Conservation (phyloP, 129 eudicot species). For the Sambucus nigra region DNA sequence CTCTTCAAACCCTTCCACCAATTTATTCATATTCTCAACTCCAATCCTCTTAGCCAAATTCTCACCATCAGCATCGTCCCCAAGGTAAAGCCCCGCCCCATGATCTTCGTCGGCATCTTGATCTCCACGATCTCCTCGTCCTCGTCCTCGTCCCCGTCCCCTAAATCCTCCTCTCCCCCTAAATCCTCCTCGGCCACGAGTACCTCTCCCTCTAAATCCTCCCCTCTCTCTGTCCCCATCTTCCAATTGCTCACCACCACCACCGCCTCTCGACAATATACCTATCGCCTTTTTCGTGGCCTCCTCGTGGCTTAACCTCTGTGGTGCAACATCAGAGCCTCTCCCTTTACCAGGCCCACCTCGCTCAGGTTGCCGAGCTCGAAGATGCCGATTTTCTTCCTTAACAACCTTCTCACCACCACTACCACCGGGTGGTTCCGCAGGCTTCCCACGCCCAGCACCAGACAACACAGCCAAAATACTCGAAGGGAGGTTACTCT, state of each 20-base stretch:
- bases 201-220: conserved; percentile 1
- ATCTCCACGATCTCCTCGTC: conserved; percentile 13
- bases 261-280: conserved; percentile 36
- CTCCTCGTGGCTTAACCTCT: conserved; percentile 43
- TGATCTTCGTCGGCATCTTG: conserved; percentile 24
- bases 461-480: conserved; percentile 29
- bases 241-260: conserved; percentile 5
- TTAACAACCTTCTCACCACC: conserved; percentile 22
- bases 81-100: conserved; percentile 12
- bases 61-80: conserved; percentile 32
- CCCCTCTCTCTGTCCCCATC: conserved; percentile 12
- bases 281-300: conserved; percentile 37
- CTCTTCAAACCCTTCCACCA: conserved; percentile 68
- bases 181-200: background rate
- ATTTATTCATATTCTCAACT: conserved; percentile 29
- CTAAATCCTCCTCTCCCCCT: conserved; percentile 9
- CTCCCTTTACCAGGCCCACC: background rate
- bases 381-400: conserved; percentile 57
- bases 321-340: conserved; percentile 7
- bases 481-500: conserved; percentile 18
- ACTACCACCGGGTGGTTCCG: background rate
- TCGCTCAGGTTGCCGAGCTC: conserved; percentile 15
- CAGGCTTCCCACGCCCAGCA: conserved; percentile 44
- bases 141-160: conserved; percentile 18
- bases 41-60: conserved; percentile 43